These are phyloP conservation scores for Agrostemma githago DNA, from an alignment of 148 eudicot species.

Conservation along the genomic window DNA sequence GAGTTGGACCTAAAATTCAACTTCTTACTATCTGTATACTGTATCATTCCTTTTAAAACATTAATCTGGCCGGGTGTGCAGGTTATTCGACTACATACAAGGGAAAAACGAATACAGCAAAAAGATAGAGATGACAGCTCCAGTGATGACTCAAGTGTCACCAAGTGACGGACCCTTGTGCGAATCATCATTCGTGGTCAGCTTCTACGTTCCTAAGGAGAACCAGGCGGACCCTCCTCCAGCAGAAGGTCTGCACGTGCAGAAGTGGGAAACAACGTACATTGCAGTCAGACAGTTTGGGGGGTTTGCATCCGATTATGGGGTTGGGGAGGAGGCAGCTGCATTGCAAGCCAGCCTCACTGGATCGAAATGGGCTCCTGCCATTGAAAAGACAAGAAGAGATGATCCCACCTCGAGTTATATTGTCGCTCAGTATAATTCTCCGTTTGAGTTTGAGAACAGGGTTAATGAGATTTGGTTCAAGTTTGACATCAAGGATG, in stretches of 20 bases:
- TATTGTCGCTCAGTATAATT: slow-evolving; percentile 81
- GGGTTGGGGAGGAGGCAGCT: slow-evolving; percentile 60
- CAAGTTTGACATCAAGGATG: slow-evolving; percentile 42
- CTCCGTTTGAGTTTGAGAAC: slow-evolving; percentile 70
- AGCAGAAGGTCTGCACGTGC: slow-evolving; percentile 51
- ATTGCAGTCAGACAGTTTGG: slow-evolving; percentile 72
- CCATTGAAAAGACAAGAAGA: slow-evolving; percentile 40
- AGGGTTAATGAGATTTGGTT: slow-evolving; percentile 95
- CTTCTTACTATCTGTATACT: too few species aligned
- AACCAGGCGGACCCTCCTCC: slow-evolving; percentile 77
- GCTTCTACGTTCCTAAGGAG: slow-evolving; percentile 71
- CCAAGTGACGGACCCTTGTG: slow-evolving; percentile 91
- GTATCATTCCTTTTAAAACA: too few species aligned
- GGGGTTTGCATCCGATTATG: slow-evolving; percentile 51
- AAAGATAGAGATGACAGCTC: slow-evolving; percentile 84
- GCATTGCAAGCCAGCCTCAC: slow-evolving; percentile 48
- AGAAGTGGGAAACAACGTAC: slow-evolving; percentile 59
- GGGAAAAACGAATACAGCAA: slow-evolving; percentile 52
- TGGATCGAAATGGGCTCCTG: slow-evolving; percentile 61
- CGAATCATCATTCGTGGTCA: slow-evolving; percentile 59
- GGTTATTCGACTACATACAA: slow-evolving; percentile 76
- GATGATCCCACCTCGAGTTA: slow-evolving; percentile 36
- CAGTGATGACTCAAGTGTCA: slow-evolving; percentile 63
- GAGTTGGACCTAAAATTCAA: too few species aligned
- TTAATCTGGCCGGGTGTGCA: slow-evolving; percentile 10